These are phyloP conservation scores for Colletotrichum coccodes DNA, from an alignment of 2,329 filamentous ascomycete species.

Conservation along the genomic window DNA sequence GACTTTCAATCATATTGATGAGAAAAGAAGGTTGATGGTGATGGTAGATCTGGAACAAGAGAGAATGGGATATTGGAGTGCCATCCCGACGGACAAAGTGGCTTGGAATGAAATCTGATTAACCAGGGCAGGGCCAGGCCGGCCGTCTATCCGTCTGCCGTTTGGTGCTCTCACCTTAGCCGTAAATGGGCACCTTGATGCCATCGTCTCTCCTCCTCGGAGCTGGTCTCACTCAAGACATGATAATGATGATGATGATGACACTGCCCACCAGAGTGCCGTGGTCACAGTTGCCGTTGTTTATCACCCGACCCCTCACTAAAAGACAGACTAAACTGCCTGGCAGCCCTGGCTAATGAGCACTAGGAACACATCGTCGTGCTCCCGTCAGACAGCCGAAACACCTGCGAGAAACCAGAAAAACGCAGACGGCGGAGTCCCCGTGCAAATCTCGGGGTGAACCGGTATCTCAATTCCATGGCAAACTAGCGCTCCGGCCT, in stretches of 20 bases:
- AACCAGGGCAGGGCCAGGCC: not conserved
- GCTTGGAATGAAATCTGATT: slow-evolving; percentile 27
- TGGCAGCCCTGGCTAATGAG: not conserved
- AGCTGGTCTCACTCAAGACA: not conserved
- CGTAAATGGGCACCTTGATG: slow-evolving; percentile 20
- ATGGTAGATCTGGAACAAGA: not conserved
- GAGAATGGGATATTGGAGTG: not conserved
- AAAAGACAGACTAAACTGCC: not conserved
- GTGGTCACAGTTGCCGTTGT: not conserved
- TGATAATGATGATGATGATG: no score
- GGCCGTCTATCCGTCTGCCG: not conserved
- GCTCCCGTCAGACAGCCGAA: not conserved
- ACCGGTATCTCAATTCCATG: slow-evolving; percentile 35
- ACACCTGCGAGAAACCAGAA: not conserved
- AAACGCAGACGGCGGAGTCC: slow-evolving; percentile 25
- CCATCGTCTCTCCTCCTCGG: not conserved
- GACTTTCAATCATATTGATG: not conserved
- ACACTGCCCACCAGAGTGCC: not conserved
- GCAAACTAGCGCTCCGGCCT: slow-evolving; percentile 33
- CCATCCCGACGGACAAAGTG: not conserved
- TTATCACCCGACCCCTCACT: not conserved
- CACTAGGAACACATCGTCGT: not conserved
- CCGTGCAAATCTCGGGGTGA: slow-evolving; percentile 36
- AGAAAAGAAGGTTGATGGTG: not conserved
- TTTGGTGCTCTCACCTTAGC: slow-evolving; percentile 15